phyloP scores from a whole-genome alignment of 1,139 yeast genomes.

The Kurtzmaniella quercitrusa region DNA sequence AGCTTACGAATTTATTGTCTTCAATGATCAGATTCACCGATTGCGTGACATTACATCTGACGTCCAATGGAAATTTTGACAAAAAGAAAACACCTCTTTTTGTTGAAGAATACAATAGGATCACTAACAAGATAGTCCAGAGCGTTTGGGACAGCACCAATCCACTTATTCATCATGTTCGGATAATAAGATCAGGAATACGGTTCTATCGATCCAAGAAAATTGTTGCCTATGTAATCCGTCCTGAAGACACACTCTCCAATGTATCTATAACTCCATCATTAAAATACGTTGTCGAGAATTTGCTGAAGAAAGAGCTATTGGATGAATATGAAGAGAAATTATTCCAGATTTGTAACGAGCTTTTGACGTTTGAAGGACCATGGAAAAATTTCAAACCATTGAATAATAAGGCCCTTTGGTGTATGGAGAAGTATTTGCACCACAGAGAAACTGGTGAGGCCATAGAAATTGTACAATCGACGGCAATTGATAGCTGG shows the following conservation, averaged over 20 bases:
- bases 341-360: slow-evolving; percentile 3
- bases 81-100: neutral
- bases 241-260: slow-evolving; percentile 2
- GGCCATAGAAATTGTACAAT: neutral
- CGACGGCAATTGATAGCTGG: neutral
- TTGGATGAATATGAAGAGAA: slow-evolving; percentile 2
- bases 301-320: neutral
- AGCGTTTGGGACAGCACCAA: slow-evolving; percentile 23
- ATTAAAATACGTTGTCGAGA: slow-evolving; percentile 2
- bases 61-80: neutral
- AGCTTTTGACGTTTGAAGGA: slow-evolving; percentile 1
- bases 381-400: neutral
- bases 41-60: neutral
- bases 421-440: neutral
- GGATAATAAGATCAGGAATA: slow-evolving; percentile 28
- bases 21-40: neutral
- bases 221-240: neutral
- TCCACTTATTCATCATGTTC: slow-evolving; percentile 17
- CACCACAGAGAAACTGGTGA: neutral
- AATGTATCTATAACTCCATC: slow-evolving; percentile 5
- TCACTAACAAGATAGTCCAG: neutral
- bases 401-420: neutral
- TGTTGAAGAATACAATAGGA: neutral
- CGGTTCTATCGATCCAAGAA: slow-evolving; percentile 23
- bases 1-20: neutral